Base-by-base conservation (phyloP, 139 green algal genomes). In the Coccomyxa sp. region DNA sequence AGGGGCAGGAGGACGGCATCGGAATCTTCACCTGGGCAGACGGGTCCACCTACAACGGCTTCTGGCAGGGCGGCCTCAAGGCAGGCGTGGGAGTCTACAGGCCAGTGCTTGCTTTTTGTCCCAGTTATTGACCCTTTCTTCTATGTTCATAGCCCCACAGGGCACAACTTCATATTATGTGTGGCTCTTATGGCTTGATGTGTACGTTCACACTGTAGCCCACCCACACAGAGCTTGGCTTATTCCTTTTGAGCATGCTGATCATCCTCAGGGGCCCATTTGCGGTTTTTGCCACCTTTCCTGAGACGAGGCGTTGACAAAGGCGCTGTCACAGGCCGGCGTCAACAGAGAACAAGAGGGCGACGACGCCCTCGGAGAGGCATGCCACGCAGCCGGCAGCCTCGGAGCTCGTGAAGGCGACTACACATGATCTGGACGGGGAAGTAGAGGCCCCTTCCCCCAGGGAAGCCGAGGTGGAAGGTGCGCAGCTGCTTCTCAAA, bases 11-110 rank as follows among this genome's bases (percentile, higher is more conserved):
- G 78, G 82, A 95, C 24, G 93, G 93, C 55, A 75, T 93, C 4
- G 94, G 94, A 22, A 85, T 95, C 33, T 97, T 96, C 80, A 91
- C 89, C 22, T 98, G 95, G 83, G 79, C 83, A 4, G 94, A 98
- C 75, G 91, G 90, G 14, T 92, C 90, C 22, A 90, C 83, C 8
- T 98, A 92, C 84, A 89, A 97, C 41, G 94, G 94, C 24, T 93
- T 92, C 38, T 98, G 94, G 94, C 76, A 68, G 34, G 39, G 73
- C 0, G 93, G 93, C 29, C 78, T 85, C 16, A 95, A 95, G 78
- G 88, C 97, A 55, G 94, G 93, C 18, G 78, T 90, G 3, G 92
- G 94, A 29, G 70, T 95, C 22, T 71, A 71, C 64, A 2, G 64
- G 29, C n/a, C n/a, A n/a, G n/a, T n/a, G n/a, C 50, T 64, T 12